Base-by-base conservation (phyloP, 805 yeast species). In the Saccharomycopsis fodiens region DNA sequence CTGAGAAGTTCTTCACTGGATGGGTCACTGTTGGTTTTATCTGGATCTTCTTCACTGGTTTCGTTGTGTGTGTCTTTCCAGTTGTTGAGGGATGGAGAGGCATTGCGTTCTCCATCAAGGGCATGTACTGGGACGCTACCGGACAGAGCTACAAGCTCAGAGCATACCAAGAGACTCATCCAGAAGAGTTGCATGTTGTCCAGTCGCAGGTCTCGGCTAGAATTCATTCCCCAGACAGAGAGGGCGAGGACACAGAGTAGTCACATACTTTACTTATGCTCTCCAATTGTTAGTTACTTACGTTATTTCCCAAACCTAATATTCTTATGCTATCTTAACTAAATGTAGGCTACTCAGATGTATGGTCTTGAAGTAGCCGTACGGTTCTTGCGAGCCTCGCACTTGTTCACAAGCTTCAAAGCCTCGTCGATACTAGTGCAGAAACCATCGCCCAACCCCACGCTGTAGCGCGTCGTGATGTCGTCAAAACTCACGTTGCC, bases 1-100 rank as follows among this genome's bases (percentile, higher is more conserved):
- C 85, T 44, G 79, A 76, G 61, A 63, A 61, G 46, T 85, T 85
- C 65, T 88, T 87, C 63, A 84, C 93, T 4, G 96, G 95, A 38
- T 88, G 96, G 96, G 74, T 88, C 41, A 77, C 72, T 31, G 94
- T 87, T 25, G 78, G 82, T 48, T 76, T 88, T 44, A 77, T 86
- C 48, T 87, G 95, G 95, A 65, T 85, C 30, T 85, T 85, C 64
- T 68, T 74, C 55, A 73, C 83, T 31, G 78, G 77, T 0, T 70
- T 72, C 51, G 67, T 76, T 46, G 93, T 85, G 22, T 70, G 78
- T 17, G 45, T 85, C 29, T 80, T 70, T 53, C 96, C 96, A 35
- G 55, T 86, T 35, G 73, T 72, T 67, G 88, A 87, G 62, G 89
- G 94, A 38, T 69, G 91, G 54, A 63, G 67, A 25, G 85, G 81